phyloP scores from a whole-genome alignment of 148 eudicot genomes.

The Camellia japonica region DNA sequence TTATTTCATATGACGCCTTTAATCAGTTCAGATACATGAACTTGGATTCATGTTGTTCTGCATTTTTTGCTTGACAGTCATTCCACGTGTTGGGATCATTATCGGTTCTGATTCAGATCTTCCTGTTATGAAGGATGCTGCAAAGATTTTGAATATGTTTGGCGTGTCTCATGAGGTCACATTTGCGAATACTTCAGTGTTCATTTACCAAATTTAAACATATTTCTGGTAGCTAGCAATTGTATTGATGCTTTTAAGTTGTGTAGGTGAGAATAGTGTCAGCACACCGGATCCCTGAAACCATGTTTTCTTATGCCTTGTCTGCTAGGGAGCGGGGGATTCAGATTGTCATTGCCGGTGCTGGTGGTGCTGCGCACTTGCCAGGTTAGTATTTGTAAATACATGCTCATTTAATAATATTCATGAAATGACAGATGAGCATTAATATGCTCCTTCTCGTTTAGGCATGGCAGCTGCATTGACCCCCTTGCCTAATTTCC shows the following conservation, averaged over 20 bases:
- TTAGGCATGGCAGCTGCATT: conserved; percentile 97
- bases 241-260: conserved; percentile 39
- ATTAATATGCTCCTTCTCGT: conserved; percentile 9
- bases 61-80: conserved; percentile 27
- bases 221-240: neutral
- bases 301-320: neutral
- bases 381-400: conserved; percentile 55
- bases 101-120: conserved; percentile 99
- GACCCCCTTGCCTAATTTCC: conserved; percentile 62
- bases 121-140: conserved; percentile 18
- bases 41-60: neutral
- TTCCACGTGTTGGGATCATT: conserved; percentile 85
- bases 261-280: too few species aligned
- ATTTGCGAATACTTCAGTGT: neutral
- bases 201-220: neutral
- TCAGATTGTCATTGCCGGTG: conserved; percentile 91
- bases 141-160: conserved; percentile 30
- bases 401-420: neutral
- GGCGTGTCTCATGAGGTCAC: conserved; percentile 69
- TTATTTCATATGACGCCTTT: neutral
- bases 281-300: too few species aligned
- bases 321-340: conserved; percentile 79
- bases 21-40: neutral
- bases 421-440: neutral
- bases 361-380: conserved; percentile 99